phyloP scores from a whole-genome alignment of 2,329 filamentous ascomycete genomes.

The Bipolaris sorokiniana region DNA sequence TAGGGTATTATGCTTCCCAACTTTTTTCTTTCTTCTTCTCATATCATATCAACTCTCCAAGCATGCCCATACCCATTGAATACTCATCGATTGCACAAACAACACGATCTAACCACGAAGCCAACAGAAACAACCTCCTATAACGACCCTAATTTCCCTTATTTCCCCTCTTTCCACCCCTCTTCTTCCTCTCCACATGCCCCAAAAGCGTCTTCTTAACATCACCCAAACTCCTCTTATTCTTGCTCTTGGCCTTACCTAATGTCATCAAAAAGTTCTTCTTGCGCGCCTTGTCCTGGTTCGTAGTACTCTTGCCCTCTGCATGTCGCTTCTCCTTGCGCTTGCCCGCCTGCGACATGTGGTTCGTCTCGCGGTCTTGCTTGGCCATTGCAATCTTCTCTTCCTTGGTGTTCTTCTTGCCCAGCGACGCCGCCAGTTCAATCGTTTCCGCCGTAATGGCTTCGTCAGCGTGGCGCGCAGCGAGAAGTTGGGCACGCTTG shows the following conservation, averaged over 20 bases:
- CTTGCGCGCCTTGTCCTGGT: slow-evolving; percentile 93
- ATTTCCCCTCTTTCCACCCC: slow-evolving; percentile 82
- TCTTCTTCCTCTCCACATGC: slow-evolving; percentile 82
- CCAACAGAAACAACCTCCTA: not conserved
- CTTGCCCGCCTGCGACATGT: slow-evolving; percentile 84
- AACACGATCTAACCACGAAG: not conserved
- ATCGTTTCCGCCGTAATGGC: slow-evolving; percentile 90
- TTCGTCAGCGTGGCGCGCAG: slow-evolving; percentile 77
- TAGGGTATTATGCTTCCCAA: too few species aligned
- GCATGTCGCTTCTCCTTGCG: slow-evolving; percentile 85
- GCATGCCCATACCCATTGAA: not conserved
- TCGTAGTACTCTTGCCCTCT: slow-evolving; percentile 94
- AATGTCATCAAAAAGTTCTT: slow-evolving; percentile 99
- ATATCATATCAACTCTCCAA: too few species aligned
- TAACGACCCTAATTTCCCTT: slow-evolving; percentile 30
- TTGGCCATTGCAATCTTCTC: slow-evolving; percentile 83
- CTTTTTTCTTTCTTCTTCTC: too few species aligned
- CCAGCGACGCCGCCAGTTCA: slow-evolving; percentile 79
- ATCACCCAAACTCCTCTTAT: slow-evolving; percentile 90
- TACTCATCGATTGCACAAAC: not conserved
- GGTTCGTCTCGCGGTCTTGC: slow-evolving; percentile 81
- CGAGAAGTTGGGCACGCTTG: slow-evolving; percentile 49
- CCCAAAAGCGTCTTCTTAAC: slow-evolving; percentile 79
- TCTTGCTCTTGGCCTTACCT: slow-evolving; percentile 93
- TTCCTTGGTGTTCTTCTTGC: slow-evolving; percentile 83